Base-by-base conservation (phyloP, 2,329 filamentous ascomycete genomes). In the Thermoascus crustaceus region DNA sequence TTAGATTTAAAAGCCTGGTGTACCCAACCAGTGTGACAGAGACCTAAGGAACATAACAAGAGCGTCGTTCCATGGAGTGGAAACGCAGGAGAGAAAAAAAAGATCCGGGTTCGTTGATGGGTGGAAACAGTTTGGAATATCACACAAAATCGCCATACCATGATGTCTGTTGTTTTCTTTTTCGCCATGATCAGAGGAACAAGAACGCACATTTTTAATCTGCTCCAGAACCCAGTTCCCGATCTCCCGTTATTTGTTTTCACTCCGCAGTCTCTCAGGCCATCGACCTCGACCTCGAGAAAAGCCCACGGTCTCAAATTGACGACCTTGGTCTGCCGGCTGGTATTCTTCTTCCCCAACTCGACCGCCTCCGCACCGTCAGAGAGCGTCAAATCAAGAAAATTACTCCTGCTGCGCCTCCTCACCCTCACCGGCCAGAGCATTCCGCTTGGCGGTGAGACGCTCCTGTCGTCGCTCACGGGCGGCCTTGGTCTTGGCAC, bases 401-500 rank as follows among this genome's bases (percentile, higher is more conserved):
- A 55, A 58, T 60, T 62, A 59, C 56, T 65, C 61, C 53, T 68
- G 54, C 49, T 65, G 5, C 30, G 16, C 24, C 19, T 33, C 58
- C 54, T 71, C 69, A 41, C 68, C 76, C 61, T 87, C 86, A 65
- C 75, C 85, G 61, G 82, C 65, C 68, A 93, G 68, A 63, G 85
- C 87, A 64, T 78, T 82, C 69, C 87, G 80, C 89, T 98, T 98
- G 69, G 83, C 81, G 66, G 75, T 69, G 67, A 82, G 78, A 72
- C 93, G 85, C 78, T 94, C 86, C 72, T 81, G 72, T 82, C 91
- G 91, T 77, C 91, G 83, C 83, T 96, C 91, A 74, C 91, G 87
- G 61, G 91, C 91, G 66, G 91, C 91, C 88, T 95, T 96, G 81
- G 87, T 96, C 87, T 94, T 95, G 69, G 87, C 86, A 75, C 91